Evolutionary conservation across 371 early-diverging fungal genomes (phyloP).

Genomic region (Mucor racemosus): DNA sequence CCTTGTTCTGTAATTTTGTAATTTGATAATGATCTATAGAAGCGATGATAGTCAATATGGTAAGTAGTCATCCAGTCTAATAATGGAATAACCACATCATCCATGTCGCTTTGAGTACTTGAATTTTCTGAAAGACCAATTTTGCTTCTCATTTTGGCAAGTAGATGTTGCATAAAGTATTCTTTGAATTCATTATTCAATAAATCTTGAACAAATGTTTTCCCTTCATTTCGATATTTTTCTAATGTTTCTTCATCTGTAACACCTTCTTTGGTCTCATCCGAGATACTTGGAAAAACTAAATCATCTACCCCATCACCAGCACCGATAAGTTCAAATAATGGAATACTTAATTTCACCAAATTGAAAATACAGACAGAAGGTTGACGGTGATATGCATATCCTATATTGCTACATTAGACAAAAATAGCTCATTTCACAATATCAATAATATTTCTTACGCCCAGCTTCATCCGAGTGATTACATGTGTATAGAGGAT

Average conservation of each 20-base stretch:
- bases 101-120: slow-evolving; percentile 52
- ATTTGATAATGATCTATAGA: slow-evolving; percentile 68
- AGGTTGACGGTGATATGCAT: slow-evolving; percentile 86
- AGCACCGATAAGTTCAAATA: slow-evolving; percentile 72
- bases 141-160: slow-evolving; percentile 64
- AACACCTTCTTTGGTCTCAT: slow-evolving; percentile 34
- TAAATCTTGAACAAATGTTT: slow-evolving; percentile 48
- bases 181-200: slow-evolving; percentile 58
- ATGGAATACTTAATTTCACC: slow-evolving; percentile 68
- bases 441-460: slow-evolving; percentile 14
- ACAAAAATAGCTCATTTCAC: no score
- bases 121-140: slow-evolving; percentile 43
- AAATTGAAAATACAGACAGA: slow-evolving; percentile 86
- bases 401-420: slow-evolving; percentile 46
- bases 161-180: slow-evolving; percentile 53
- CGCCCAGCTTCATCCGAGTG: slow-evolving; percentile 70
- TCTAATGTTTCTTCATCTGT: slow-evolving; percentile 31
- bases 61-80: slow-evolving; percentile 68
- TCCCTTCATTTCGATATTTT: slow-evolving; percentile 42
- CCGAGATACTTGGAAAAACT: slow-evolving; percentile 37
- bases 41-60: slow-evolving; percentile 72
- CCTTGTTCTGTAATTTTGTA: slow-evolving; percentile 35
- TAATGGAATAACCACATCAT: slow-evolving; percentile 66
- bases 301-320: slow-evolving; percentile 47
- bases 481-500: slow-evolving; percentile 80